Conservation (phyloP, 345 rosid species). For the Trapa bicornis region DNA sequence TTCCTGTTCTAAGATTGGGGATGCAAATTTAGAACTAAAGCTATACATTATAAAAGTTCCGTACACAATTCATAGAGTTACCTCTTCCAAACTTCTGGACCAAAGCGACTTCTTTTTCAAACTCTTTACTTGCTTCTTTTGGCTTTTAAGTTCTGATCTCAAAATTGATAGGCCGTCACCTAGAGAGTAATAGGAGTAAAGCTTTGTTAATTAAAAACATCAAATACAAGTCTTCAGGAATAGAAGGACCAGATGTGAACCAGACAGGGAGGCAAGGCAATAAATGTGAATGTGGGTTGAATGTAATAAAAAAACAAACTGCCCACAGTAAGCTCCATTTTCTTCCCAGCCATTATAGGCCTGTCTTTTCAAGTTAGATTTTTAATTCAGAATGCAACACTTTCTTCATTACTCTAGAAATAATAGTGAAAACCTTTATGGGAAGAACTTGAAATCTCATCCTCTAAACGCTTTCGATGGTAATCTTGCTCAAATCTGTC, state of each 20-base stretch:
- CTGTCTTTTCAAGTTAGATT: background rate
- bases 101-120: constrained; percentile 67
- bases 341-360: background rate
- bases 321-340: background rate
- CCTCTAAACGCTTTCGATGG: constrained; percentile 58
- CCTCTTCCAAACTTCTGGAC: constrained; percentile 75
- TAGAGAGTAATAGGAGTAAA: constrained; percentile 8
- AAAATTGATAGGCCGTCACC: constrained; percentile 43
- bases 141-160: constrained; percentile 56
- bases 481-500: constrained; percentile 76
- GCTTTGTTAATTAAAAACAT: background rate
- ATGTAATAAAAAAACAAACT: background rate
- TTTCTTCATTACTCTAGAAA: background rate
- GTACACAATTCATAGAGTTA: constrained; percentile 3
- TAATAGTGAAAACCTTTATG: constrained; percentile 31
- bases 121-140: constrained; percentile 51
- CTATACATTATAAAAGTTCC: background rate
- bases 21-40: background rate
- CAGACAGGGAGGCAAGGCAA: background rate
- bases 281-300: background rate
- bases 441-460: constrained; percentile 32
- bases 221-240: background rate
- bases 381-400: background rate
- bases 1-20: background rate
- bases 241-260: background rate